phyloP scores from a whole-genome alignment of 345 rosid genomes.

The Boechera stricta region DNA sequence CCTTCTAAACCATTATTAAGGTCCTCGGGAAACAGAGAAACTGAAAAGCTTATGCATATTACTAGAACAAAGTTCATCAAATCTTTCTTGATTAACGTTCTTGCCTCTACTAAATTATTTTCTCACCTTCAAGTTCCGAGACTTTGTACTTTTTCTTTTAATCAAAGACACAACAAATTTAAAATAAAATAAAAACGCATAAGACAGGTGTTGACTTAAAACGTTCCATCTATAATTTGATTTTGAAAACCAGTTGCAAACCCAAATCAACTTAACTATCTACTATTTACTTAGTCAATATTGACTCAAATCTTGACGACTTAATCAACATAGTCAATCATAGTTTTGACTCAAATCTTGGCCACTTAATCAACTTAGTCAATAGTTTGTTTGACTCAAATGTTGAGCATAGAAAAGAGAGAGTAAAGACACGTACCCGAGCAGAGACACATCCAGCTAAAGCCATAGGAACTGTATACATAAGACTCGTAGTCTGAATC shows the following conservation, averaged over 20 bases:
- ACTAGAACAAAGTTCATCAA: slow-evolving; percentile 8
- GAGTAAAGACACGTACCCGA: slow-evolving; percentile 58
- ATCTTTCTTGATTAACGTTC: slow-evolving; percentile 19
- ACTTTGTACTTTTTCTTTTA: slow-evolving; percentile 8
- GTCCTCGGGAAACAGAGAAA: neutral
- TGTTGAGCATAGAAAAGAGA: neutral
- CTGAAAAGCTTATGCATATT: neutral
- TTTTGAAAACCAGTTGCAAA: neutral
- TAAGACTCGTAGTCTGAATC: slow-evolving; percentile 96
- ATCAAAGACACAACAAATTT: neutral
- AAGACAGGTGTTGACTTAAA: neutral
- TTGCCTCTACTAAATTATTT: neutral
- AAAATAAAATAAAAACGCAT: neutral
- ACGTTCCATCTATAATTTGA: slow-evolving; percentile 6
- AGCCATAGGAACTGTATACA: slow-evolving; percentile 99
- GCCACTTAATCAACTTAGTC: neutral
- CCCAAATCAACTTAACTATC: neutral
- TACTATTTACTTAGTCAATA: neutral
- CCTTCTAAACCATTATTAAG: neutral
- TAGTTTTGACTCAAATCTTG: neutral
- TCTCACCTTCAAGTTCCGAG: slow-evolving; percentile 1
- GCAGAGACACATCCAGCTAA: slow-evolving; percentile 99
- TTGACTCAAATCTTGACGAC: neutral
- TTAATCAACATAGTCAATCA: neutral
- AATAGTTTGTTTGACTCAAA: neutral